Conservation (phyloP, 805 yeast genomes). For the Danielia reshetovae region DNA sequence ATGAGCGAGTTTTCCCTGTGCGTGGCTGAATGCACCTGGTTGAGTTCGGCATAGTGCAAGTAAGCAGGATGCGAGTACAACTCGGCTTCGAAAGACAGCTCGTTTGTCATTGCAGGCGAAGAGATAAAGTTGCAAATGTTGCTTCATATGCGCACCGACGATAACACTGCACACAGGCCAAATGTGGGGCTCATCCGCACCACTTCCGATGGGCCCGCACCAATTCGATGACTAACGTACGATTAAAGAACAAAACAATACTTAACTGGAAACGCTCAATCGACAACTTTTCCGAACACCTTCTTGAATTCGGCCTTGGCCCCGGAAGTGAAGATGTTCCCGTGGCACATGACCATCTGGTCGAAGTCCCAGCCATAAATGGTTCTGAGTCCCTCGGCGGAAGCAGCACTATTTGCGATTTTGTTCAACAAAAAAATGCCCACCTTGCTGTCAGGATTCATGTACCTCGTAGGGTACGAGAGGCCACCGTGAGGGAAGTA, state of each 20-base stretch:
- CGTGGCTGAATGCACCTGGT: constrained; percentile 8
- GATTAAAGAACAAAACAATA: not conserved
- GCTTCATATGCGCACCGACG: too few relatives aligned
- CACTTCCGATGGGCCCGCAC: too few relatives aligned
- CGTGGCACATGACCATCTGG: constrained; percentile 24
- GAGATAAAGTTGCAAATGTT: too few relatives aligned
- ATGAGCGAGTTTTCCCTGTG: constrained; percentile 15
- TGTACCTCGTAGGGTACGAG: constrained; percentile 34
- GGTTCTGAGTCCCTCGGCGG: constrained; percentile 15
- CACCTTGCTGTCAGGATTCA: constrained; percentile 38
- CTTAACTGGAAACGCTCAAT: not conserved
- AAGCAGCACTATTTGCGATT: constrained; percentile 12
- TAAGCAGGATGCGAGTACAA: constrained; percentile 12
- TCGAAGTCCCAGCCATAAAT: constrained; percentile 24
- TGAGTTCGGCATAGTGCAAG: constrained; percentile 9
- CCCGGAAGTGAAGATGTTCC: constrained; percentile 13
- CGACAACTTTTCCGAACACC: constrained; percentile 10
- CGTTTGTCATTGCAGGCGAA: too few relatives aligned
- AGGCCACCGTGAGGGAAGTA: constrained; percentile 44
- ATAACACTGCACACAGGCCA: too few relatives aligned
- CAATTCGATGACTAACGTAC: not conserved
- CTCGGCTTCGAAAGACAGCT: constrained; percentile 2
- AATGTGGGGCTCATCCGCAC: too few relatives aligned
- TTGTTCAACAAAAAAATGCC: constrained; percentile 29
- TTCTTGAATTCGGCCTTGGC: constrained; percentile 15